Evolutionary conservation across 352 stramenopile species (phyloP).

Genomic region (Globisporangium ultimum): DNA sequence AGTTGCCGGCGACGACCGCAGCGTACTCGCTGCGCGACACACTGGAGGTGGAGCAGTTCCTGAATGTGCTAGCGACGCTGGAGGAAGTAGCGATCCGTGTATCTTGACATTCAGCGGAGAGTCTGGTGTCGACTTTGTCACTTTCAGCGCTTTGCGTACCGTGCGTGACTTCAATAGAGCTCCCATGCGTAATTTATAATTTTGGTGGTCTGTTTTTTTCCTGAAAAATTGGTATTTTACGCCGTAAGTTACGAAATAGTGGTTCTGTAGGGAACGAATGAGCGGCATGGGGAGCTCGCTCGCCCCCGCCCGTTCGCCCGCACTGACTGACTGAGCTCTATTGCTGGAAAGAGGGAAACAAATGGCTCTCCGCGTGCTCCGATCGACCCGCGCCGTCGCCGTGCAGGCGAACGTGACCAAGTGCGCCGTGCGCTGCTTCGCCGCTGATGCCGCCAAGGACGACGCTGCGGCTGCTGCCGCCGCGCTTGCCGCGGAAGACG

Average conservation of each 20-base stretch:
- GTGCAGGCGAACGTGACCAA: constrained; percentile 17
- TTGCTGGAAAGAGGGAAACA: constrained; percentile 4
- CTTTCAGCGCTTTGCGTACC: too few species aligned
- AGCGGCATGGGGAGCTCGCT: too few species aligned
- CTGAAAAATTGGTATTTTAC: background rate
- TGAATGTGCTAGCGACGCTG: constrained; percentile 43
- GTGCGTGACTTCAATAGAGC: too few species aligned
- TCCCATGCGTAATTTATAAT: too few species aligned
- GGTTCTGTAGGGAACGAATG: too few species aligned
- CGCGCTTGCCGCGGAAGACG: constrained; percentile 41
- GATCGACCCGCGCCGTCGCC: constrained; percentile 21
- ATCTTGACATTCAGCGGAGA: constrained; percentile 2
- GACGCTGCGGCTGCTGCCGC: constrained; percentile 15
- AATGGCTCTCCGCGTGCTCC: constrained; percentile 44
- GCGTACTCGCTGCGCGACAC: constrained; percentile 60
- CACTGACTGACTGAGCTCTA: too few species aligned
- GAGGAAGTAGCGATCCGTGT: constrained; percentile 15
- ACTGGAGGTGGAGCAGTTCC: constrained; percentile 52
- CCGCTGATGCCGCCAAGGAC: constrained; percentile 38
- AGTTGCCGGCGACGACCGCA: constrained; percentile 47
- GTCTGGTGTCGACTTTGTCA: background rate
- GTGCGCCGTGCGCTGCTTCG: constrained; percentile 35
- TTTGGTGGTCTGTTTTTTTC: background rate
- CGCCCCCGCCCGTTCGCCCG: too few species aligned
- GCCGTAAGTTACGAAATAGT: too few species aligned